phyloP scores from a whole-genome alignment of 2,329 filamentous ascomycete genomes.

The Colletotrichum filicis region DNA sequence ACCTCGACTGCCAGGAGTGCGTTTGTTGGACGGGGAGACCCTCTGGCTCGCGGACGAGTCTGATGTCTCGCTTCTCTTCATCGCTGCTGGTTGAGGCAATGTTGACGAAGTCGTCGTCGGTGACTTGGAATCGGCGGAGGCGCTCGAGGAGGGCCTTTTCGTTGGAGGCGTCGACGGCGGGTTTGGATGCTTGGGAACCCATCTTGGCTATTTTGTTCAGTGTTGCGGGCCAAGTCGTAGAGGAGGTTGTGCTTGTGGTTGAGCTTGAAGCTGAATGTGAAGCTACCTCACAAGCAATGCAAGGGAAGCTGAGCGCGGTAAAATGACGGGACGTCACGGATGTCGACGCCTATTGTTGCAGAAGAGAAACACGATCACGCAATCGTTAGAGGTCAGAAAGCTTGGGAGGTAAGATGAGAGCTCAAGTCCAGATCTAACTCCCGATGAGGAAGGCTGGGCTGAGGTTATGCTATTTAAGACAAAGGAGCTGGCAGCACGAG shows the following conservation, averaged over 20 bases:
- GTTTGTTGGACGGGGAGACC: slow-evolving; percentile 63
- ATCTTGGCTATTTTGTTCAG: slow-evolving; percentile 41
- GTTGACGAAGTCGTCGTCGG: slow-evolving; percentile 64
- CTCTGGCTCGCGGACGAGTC: slow-evolving; percentile 48
- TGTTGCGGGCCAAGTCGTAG: accelerated
- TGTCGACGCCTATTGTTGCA: neutral
- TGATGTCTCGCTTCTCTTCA: slow-evolving; percentile 64
- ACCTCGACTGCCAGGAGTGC: slow-evolving; percentile 68
- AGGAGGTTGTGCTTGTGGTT: neutral
- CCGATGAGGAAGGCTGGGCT: neutral
- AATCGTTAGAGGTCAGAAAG: neutral
- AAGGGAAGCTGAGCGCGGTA: no score
- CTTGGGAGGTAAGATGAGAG: neutral
- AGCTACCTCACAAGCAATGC: neutral
- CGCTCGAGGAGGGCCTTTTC: slow-evolving; percentile 59
- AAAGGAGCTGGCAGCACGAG: slow-evolving; percentile 2
- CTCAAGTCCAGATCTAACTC: neutral
- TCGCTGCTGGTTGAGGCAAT: slow-evolving; percentile 59
- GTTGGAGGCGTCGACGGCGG: slow-evolving; percentile 41
- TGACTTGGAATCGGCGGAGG: slow-evolving; percentile 56
- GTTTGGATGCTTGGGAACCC: slow-evolving; percentile 58
- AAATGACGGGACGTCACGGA: neutral
- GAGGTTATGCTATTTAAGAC: slow-evolving; percentile 20
- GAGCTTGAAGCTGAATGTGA: neutral
- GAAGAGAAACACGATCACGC: slow-evolving; percentile 3